A percentile compares a stretch with the other conserved stretches of the same genome.
phyloP scores from a whole-genome alignment of 2,329 filamentous ascomycete species.

The Beauveria scarabaeidicola region DNA sequence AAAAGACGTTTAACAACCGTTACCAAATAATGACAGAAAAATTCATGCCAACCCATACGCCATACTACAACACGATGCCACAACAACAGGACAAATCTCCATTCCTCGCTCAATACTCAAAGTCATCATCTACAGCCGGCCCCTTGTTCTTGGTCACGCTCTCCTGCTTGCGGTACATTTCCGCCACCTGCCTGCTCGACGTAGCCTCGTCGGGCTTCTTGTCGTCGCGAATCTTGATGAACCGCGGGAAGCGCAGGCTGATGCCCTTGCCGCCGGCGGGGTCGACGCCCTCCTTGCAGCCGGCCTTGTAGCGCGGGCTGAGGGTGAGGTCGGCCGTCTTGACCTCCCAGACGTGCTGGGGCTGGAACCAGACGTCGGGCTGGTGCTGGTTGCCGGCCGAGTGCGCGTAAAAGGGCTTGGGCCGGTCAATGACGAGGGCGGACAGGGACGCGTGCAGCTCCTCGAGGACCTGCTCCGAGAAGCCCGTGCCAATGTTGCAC shows the following conservation, averaged over 20 bases:
- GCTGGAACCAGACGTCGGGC: constrained; percentile 97
- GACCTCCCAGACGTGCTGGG: constrained; percentile 91
- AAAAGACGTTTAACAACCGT: not conserved
- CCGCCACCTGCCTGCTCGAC: constrained; percentile 73
- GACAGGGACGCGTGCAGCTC: constrained; percentile 71
- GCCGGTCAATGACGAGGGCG: constrained; percentile 71
- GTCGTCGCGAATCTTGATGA: constrained; percentile 85
- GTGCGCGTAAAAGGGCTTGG: constrained; percentile 93
- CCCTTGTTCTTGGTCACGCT: constrained; percentile 79
- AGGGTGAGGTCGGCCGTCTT: constrained; percentile 93
- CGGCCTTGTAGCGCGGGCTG: constrained; percentile 89
- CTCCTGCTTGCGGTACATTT: constrained; percentile 97
- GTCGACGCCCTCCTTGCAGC: constrained; percentile 69
- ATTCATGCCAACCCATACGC: not conserved
- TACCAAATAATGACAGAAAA: not conserved
- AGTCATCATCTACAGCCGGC: constrained; percentile 87
- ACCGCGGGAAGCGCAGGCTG: constrained; percentile 82
- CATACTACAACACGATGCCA: not conserved
- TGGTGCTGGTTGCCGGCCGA: constrained; percentile 80
- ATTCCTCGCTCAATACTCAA: constrained; percentile 68
- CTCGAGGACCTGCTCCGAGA: constrained; percentile 89
- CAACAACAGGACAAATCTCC: not conserved
- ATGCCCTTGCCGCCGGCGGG: constrained; percentile 67
- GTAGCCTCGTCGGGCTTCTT: constrained; percentile 94
- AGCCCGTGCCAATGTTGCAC: constrained; percentile 97